These are phyloP conservation scores for Paxillus involutus DNA, from an alignment of 768 basidiomycete species.

Conservation along the genomic window DNA sequence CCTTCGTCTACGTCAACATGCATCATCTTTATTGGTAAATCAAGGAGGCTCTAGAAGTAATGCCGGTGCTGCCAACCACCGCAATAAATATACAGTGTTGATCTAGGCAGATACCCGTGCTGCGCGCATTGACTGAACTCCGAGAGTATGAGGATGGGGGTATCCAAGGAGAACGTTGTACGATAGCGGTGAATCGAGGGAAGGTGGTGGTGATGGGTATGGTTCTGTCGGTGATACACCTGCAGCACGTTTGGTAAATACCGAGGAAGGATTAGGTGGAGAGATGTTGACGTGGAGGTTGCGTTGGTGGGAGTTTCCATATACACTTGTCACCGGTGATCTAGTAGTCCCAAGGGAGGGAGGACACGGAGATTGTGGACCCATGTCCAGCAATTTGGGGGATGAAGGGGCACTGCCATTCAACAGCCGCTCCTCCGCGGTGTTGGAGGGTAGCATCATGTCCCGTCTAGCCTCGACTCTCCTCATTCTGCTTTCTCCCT, in stretches of 20 bases:
- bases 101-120: constrained; percentile 17
- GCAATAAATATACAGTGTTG: constrained; percentile 23
- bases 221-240: constrained; percentile 35
- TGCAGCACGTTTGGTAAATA: constrained; percentile 23
- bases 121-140: constrained; percentile 8
- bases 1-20: neutral
- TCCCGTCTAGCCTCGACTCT: constrained; percentile 72
- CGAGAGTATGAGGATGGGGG: constrained; percentile 1
- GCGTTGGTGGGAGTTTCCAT: constrained; percentile 11
- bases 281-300: constrained; percentile 15
- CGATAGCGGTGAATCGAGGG: constrained; percentile 24
- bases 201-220: constrained; percentile 51
- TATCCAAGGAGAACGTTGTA: constrained; percentile 15
- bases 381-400: constrained; percentile 6
- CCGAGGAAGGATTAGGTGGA: constrained; percentile 17
- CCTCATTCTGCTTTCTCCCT: constrained; percentile 86
- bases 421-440: constrained; percentile 55
- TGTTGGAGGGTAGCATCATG: constrained; percentile 67
- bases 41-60: too few species aligned
- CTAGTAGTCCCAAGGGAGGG: constrained; percentile 3
- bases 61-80: too few species aligned
- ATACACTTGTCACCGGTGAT: constrained; percentile 2
- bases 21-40: too few species aligned
- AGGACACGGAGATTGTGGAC: constrained; percentile 17
- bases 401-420: constrained; percentile 35